Evolutionary conservation across 2,329 filamentous ascomycete genomes (phyloP), one percentile per base, ranked within the genome.

Genomic region (Aureobasidium sp.): DNA sequence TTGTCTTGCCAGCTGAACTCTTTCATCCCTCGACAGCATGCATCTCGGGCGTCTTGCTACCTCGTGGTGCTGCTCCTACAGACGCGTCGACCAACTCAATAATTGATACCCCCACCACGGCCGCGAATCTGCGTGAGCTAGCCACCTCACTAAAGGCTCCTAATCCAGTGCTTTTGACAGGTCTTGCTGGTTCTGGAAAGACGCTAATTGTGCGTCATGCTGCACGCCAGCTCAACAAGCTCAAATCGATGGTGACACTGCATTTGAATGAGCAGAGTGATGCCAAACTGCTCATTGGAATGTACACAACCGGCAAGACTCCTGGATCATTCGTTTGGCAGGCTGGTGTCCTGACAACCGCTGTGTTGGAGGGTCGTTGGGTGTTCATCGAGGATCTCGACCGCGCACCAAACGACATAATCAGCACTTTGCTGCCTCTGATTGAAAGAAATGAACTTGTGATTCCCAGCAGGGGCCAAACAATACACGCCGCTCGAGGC

Each of bases 211-310:
- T 95, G 15, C 88, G 90, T 66, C 88, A 97, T 72, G 83, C 93
- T 64, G 92, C 93, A 27, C 84, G 84, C 69, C 84, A 88, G 67
- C 83, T 97, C 61, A 89, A 89, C 65, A 90, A 90, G 75, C 84
- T 89, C 26, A 83, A 87, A 6, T 85, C 84, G 63, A 92, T 99
- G 86, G 88, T 99, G 59, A 97, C 93, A 3, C 81, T 99, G 34
- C 93, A 99, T 74, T 80, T 99, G 37, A 99, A 99, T 72, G 94
- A 97, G 75, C 95, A 99, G 74, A 97, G 92, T 2, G 94, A 99
- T 75, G 92, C 93, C 0, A 99, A 99, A 75, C 89, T 96, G 78
- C 84, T 99, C 44, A 85, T 99, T 65, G 94, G 94, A 3, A 85
- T 97, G 72, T 97, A 99, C 75, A 90, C 93, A 1, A 94, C 92